phyloP scores from a whole-genome alignment of 1,284 basidiomycete genomes.

The Ganoderma resinaceum region DNA sequence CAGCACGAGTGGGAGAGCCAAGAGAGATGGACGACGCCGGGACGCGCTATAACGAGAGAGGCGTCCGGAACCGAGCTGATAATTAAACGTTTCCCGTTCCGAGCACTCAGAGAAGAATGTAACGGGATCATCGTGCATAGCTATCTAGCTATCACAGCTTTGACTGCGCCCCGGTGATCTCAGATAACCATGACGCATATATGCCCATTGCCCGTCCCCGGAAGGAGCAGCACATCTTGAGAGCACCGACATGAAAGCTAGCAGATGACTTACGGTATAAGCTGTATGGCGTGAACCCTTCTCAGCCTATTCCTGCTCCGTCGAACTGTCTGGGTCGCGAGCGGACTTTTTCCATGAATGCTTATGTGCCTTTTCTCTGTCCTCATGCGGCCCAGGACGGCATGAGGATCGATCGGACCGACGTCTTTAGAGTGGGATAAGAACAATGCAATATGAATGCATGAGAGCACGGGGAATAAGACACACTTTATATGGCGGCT shows the following conservation, averaged over 20 bases:
- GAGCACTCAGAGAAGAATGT: conserved; percentile 7
- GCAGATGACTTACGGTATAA: conserved; percentile 4
- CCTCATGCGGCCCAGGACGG: not conserved
- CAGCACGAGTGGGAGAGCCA: conserved; percentile 8
- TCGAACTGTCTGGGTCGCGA: conserved; percentile 1
- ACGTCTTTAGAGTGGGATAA: conserved; percentile 1
- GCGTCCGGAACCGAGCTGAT: conserved; percentile 7
- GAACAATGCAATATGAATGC: not conserved
- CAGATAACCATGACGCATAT: not conserved
- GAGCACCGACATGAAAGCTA: not conserved
- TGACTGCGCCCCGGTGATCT: conserved; percentile 5
- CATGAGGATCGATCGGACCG: conserved; percentile 6
- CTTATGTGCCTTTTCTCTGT: conserved; percentile 4
- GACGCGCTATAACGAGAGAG: not conserved
- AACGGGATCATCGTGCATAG: conserved; percentile 2
- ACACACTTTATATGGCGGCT: conserved; percentile 9
- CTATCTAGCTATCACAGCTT: conserved; percentile 7
- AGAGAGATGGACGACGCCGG: not conserved
- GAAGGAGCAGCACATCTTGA: too few species aligned
- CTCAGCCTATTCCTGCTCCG: conserved; percentile 20
- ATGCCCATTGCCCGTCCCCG: not conserved
- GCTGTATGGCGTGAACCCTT: conserved; percentile 7
- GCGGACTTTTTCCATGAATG: conserved; percentile 4
- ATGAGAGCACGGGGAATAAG: conserved; percentile 13
- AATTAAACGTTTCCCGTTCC: conserved; percentile 23